phyloP scores from a whole-genome alignment of 768 basidiomycete species.

The Symmetrospora coprosmae region DNA sequence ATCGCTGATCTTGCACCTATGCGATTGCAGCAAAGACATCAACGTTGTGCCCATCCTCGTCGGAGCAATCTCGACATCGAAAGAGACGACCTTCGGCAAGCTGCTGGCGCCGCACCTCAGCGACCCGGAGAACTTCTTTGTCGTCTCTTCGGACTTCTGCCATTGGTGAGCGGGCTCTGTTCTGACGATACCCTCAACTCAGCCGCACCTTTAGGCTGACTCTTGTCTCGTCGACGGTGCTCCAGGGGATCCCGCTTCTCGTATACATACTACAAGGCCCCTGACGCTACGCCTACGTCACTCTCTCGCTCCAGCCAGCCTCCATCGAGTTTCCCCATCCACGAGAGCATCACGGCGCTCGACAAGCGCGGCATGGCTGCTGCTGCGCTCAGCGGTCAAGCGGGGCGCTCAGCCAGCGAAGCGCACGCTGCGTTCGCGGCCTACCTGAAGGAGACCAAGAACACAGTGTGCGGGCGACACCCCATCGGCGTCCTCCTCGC shows the following conservation, averaged over 20 bases:
- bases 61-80: conserved; percentile 52
- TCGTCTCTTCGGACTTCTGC: conserved; percentile 92
- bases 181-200: too few species aligned
- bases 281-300: conserved; percentile 32
- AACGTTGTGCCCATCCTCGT: conserved; percentile 78
- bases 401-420: conserved; percentile 28
- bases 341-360: conserved; percentile 64
- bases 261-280: conserved; percentile 74
- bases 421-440: conserved; percentile 52
- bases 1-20: background rate
- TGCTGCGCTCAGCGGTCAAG: conserved; percentile 29
- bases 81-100: conserved; percentile 52
- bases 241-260: conserved; percentile 70
- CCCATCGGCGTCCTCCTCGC: conserved; percentile 86
- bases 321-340: conserved; percentile 46
- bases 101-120: conserved; percentile 68
- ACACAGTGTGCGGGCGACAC: conserved; percentile 94
- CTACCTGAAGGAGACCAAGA: conserved; percentile 61
- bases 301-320: background rate
- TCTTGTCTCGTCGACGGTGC: background rate
- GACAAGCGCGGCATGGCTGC: conserved; percentile 71
- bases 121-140: conserved; percentile 64
- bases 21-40: conserved; percentile 42
- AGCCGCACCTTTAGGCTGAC: background rate
- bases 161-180: conserved; percentile 58